A percentile compares a stretch with the other conserved stretches of the same genome.
Conservation (phyloP, 371 early-diverging fungal genomes). For the Syncephalastrum monosporum region DNA sequence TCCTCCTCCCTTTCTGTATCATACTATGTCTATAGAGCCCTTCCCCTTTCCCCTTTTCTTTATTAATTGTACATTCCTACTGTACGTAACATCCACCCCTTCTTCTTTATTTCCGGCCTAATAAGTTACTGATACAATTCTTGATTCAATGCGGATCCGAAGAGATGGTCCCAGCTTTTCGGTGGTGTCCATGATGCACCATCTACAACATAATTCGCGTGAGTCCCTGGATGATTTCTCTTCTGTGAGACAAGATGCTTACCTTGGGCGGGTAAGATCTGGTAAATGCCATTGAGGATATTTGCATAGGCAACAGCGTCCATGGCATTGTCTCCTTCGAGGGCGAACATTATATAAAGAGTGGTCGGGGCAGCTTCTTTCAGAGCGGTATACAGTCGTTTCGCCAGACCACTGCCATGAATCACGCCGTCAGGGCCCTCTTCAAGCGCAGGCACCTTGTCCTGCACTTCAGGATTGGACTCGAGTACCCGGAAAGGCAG, state of each 20-base stretch:
- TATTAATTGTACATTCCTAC: no score
- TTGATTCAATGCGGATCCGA: slow-evolving; percentile 45
- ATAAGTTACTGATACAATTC: slow-evolving; percentile 35
- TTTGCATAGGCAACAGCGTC: slow-evolving; percentile 67
- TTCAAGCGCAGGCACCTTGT: slow-evolving; percentile 14
- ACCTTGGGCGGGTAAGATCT: slow-evolving; percentile 24
- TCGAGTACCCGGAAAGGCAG: slow-evolving; percentile 30
- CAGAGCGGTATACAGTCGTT: slow-evolving; percentile 38
- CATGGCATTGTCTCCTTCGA: slow-evolving; percentile 77
- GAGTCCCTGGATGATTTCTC: background rate
- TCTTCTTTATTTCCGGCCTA: background rate
- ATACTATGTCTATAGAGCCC: background rate
- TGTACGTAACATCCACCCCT: background rate
- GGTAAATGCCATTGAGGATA: slow-evolving; percentile 51
- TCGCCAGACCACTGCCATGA: slow-evolving; percentile 56
- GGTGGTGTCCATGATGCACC: slow-evolving; percentile 60
- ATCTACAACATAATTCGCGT: background rate
- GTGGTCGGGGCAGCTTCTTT: slow-evolving; percentile 38
- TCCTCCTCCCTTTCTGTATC: slow-evolving; percentile 2
- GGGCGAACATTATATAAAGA: slow-evolving; percentile 64
- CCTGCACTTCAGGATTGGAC: slow-evolving; percentile 12
- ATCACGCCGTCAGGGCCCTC: slow-evolving; percentile 31
- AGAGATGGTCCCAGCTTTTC: slow-evolving; percentile 67
- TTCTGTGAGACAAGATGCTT: background rate
- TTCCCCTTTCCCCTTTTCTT: background rate